Percentiles rank a stretch among this genome's conserved stretches.
These are phyloP conservation scores for Wickerhamomyces strasburgensis DNA, from an alignment of 805 yeast genomes.

Conservation along the genomic window DNA sequence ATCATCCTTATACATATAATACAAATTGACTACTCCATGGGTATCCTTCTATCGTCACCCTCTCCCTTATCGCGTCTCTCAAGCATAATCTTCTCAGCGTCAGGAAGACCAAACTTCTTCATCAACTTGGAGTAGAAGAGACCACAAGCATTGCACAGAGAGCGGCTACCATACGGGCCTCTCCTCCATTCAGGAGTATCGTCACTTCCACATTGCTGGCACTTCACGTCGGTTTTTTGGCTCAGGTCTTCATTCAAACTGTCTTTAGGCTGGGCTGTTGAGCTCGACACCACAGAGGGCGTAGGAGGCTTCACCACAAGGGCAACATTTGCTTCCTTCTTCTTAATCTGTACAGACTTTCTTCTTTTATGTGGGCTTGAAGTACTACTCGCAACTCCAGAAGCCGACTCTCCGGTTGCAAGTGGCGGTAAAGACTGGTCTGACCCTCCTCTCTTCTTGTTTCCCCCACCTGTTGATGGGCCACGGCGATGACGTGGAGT, in stretches of 20 bases:
- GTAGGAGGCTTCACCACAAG: constrained; percentile 20
- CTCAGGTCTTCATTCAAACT: constrained; percentile 19
- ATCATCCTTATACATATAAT: no score
- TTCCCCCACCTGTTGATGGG: neutral
- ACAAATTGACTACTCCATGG: constrained; percentile 16
- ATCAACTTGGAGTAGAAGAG: constrained; percentile 61
- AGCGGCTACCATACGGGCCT: constrained; percentile 80
- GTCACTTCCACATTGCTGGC: constrained; percentile 67
- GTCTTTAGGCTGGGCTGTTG: constrained; percentile 2
- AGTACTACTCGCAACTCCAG: neutral
- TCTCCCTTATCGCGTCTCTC: constrained; percentile 21
- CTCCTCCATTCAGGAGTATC: constrained; percentile 92
- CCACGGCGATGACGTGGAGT: neutral
- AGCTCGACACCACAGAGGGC: constrained; percentile 6
- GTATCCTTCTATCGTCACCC: constrained; percentile 27
- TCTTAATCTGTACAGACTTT: neutral
- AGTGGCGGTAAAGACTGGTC: neutral
- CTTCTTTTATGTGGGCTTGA: neutral
- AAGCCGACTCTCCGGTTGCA: neutral
- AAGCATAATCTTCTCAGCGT: constrained; percentile 21
- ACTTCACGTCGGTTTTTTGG: constrained; percentile 23
- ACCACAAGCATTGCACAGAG: constrained; percentile 92
- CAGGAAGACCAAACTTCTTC: constrained; percentile 40
- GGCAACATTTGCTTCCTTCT: constrained; percentile 8
- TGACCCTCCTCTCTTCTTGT: neutral